These are phyloP conservation scores for Megacollybia marginata DNA, from an alignment of 768 basidiomycete species.

Conservation along the genomic window DNA sequence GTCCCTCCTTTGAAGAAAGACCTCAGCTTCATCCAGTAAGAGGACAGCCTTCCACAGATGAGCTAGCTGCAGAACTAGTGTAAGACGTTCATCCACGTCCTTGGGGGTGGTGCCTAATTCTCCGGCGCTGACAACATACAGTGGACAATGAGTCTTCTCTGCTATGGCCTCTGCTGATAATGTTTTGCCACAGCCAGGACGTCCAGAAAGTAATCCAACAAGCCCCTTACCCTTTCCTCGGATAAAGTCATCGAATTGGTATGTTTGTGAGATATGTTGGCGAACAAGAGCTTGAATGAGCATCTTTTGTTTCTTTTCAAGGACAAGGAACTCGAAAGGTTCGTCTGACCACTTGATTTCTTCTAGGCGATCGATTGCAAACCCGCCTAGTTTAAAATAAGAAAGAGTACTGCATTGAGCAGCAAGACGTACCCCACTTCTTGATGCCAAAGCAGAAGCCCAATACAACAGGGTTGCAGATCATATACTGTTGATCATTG, in stretches of 20 bases:
- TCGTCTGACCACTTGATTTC: constrained; percentile 25
- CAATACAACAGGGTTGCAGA: constrained; percentile 14
- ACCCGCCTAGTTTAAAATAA: constrained; percentile 13
- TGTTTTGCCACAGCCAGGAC: constrained; percentile 29
- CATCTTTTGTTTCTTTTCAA: constrained; percentile 23
- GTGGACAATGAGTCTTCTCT: constrained; percentile 19
- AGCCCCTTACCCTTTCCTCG: constrained; percentile 29
- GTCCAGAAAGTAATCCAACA: constrained; percentile 24
- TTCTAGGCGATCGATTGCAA: constrained; percentile 19
- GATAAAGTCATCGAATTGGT: constrained; percentile 25
- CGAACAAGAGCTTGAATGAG: constrained; percentile 23
- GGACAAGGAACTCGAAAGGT: constrained; percentile 25
- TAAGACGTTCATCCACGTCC: constrained; percentile 15
- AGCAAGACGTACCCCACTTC: constrained; percentile 17
- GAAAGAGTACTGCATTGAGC: background rate
- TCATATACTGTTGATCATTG: constrained; percentile 16
- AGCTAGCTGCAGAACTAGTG: constrained; percentile 18
- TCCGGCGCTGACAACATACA: constrained; percentile 23
- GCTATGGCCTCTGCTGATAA: constrained; percentile 27
- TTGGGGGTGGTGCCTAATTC: constrained; percentile 23
- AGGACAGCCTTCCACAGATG: constrained; percentile 27
- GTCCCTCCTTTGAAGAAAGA: constrained; percentile 21
- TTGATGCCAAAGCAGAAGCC: constrained; percentile 13
- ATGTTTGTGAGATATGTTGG: constrained; percentile 7
- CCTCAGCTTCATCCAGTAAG: constrained; percentile 29